Evolutionary conservation across 2,329 filamentous ascomycete genomes (phyloP), one percentile per base, ranked within the genome.

Genomic region (Sporothrix mexicana): DNA sequence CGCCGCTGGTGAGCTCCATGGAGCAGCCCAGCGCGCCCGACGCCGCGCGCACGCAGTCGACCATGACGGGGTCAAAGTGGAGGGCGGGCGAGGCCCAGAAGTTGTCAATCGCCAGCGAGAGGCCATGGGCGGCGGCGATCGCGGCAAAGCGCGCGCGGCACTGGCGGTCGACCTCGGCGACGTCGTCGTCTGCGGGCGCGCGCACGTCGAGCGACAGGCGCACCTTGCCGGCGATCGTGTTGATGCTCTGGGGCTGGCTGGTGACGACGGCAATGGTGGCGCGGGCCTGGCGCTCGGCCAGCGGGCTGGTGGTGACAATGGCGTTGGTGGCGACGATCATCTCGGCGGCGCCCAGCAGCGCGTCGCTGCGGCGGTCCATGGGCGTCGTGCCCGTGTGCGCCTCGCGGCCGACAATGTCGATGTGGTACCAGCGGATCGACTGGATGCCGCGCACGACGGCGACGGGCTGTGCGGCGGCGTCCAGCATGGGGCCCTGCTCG

Each of bases 401-500:
- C 76, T 93, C 92, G 76, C 88, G 83, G 1, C 92, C 92, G 10
- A 83, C 83, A 2, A 94, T 86, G 6, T 87, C 88, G 51, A 94
- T 80, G 0, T 88, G 91, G 79, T 90, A 90, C 92, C 92, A 94
- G 73, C 89, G 88, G 80, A 93, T 94, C 5, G 90, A 91, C 79
- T 94, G 92, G 1, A 92, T 92, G 2, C 91, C 92, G 45, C 87
- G 86, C 4, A 95, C 92, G 7, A 93, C 51, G 17, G 91, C 90
- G 69, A 95, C 86, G 71, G 90, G 89, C 75, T 90, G 86, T 15
- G 20, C n/a, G 51, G 87, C 84, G 17, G 85, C 85, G 77, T 95
- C 90, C 0, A 97, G 85, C 47, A 93, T 88, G 0, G 93, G 92
- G 0, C 93, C 93, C 79, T 97, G 94, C 79, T 97, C 93, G 70